These are phyloP conservation scores for Verbascum thapsus DNA, from an alignment of 257 asterid species.

Conservation along the genomic window DNA sequence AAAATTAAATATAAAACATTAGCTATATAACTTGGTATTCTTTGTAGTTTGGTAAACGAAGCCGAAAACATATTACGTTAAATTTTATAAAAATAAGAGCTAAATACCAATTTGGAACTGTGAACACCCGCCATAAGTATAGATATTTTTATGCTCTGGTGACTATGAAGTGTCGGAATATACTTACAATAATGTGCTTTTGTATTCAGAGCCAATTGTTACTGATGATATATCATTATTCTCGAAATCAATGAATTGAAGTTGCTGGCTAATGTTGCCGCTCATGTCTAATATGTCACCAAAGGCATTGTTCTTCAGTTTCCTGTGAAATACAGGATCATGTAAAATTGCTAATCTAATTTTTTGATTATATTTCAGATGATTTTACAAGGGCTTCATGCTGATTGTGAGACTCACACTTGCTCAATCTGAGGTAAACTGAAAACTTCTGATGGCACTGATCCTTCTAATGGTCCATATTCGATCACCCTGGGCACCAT, in stretches of 20 bases:
- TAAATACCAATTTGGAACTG: no score
- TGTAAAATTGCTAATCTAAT: not conserved
- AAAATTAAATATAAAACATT: no score
- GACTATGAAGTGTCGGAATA: not conserved
- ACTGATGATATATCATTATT: constrained; percentile 72
- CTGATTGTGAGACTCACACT: constrained; percentile 64
- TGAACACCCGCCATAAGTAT: no score
- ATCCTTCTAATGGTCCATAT: constrained; percentile 77
- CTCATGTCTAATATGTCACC: constrained; percentile 78
- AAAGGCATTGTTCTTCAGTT: constrained; percentile 73
- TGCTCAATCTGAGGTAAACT: constrained; percentile 80
- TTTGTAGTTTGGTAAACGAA: no score
- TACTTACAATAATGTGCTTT: constrained; percentile 69
- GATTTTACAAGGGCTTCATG: not conserved
- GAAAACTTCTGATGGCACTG: constrained; percentile 66
- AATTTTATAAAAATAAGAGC: no score
- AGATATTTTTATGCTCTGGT: not conserved
- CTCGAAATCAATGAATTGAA: constrained; percentile 78
- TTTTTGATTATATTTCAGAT: not conserved
- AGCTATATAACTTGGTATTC: no score
- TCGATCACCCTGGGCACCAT: constrained; percentile 68
- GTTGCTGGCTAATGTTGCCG: constrained; percentile 55
- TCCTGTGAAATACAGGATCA: constrained; percentile 51
- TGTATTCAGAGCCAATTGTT: constrained; percentile 83
- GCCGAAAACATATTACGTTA: no score